Evolutionary conservation across 768 basidiomycete species (phyloP).

Genomic region (Amanita thiersii): DNA sequence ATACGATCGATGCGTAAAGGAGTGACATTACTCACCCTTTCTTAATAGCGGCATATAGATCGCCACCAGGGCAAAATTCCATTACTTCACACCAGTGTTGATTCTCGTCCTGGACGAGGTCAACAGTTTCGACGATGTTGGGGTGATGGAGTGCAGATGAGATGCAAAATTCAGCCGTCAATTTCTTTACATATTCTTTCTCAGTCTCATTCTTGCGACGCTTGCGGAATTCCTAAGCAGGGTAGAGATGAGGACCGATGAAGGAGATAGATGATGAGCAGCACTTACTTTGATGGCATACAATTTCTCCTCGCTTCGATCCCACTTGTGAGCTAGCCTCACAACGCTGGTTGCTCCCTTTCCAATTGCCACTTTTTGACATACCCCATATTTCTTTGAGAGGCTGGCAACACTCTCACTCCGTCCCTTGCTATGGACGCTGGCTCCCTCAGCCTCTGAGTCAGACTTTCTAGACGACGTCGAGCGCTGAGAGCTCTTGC

Average conservation of each 20-base stretch:
- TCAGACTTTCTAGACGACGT: slow-evolving; percentile 58
- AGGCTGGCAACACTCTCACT: slow-evolving; percentile 38
- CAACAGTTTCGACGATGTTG: slow-evolving; percentile 97
- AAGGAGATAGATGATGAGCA: slow-evolving; percentile 5
- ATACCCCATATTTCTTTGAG: slow-evolving; percentile 92
- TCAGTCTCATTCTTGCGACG: slow-evolving; percentile 97
- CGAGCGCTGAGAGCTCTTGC: slow-evolving; percentile 65
- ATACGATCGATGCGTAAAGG: slow-evolving; percentile 8
- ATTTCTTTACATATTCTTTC: slow-evolving; percentile 99
- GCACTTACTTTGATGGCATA: slow-evolving; percentile 90
- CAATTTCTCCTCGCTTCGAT: slow-evolving; percentile 89
- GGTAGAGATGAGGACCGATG: slow-evolving; percentile 1
- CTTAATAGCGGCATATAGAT: slow-evolving; percentile 98
- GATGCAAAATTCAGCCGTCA: slow-evolving; percentile 98
- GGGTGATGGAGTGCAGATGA: slow-evolving; percentile 90
- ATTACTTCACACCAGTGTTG: slow-evolving; percentile 99
- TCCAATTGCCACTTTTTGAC: slow-evolving; percentile 94
- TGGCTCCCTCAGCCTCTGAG: slow-evolving; percentile 39
- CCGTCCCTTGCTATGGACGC: slow-evolving; percentile 17
- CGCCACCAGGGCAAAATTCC: slow-evolving; percentile 98
- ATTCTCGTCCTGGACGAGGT: slow-evolving; percentile 96
- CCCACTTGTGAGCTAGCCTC: slow-evolving; percentile 97
- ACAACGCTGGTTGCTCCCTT: slow-evolving; percentile 99
- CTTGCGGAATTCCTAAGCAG: slow-evolving; percentile 87
- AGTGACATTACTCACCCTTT: slow-evolving; percentile 50